phyloP scores from a whole-genome alignment of 2,329 filamentous ascomycete genomes.

The Paracoccidioides lutzii region DNA sequence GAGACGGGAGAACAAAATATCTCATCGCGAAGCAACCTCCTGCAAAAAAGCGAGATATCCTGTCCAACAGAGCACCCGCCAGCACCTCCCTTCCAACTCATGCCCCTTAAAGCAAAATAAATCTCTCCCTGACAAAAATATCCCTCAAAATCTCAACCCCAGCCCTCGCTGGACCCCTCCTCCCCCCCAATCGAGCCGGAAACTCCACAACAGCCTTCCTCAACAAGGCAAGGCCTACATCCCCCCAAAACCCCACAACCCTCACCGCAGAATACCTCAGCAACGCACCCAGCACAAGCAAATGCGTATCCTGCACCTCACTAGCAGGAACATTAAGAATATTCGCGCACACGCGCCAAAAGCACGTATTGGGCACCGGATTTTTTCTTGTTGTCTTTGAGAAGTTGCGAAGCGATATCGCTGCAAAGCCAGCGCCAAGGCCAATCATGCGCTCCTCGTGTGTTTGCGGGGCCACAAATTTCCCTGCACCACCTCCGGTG shows the following conservation, averaged over 20 bases:
- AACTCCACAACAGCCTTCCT: constrained; percentile 61
- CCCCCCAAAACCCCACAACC: constrained; percentile 71
- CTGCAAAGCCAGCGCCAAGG: constrained; percentile 69
- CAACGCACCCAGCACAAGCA: constrained; percentile 57
- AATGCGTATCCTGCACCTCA: constrained; percentile 60
- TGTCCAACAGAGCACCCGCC: too few species aligned
- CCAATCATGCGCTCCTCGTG: constrained; percentile 77
- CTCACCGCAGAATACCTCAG: constrained; percentile 59
- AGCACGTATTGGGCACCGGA: constrained; percentile 64
- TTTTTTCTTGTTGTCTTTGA: constrained; percentile 54
- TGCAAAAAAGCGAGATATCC: too few species aligned
- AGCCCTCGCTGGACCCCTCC: constrained; percentile 25
- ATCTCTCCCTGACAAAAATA: constrained; percentile 24
- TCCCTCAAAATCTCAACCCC: constrained; percentile 28
- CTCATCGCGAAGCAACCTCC: too few species aligned
- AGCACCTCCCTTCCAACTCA: not conserved
- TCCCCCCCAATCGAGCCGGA: constrained; percentile 35
- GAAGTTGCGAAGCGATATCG: constrained; percentile 73
- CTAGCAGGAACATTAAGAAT: constrained; percentile 61
- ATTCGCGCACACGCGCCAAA: constrained; percentile 66
- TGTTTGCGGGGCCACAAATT: constrained; percentile 54
- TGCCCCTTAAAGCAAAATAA: constrained; percentile 22
- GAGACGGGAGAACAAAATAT: not conserved
- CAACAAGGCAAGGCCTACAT: constrained; percentile 58
- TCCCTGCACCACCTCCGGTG: constrained; percentile 4